Conservation (phyloP, 2,329 filamentous ascomycete genomes). For the Colletotrichum truncatum region DNA sequence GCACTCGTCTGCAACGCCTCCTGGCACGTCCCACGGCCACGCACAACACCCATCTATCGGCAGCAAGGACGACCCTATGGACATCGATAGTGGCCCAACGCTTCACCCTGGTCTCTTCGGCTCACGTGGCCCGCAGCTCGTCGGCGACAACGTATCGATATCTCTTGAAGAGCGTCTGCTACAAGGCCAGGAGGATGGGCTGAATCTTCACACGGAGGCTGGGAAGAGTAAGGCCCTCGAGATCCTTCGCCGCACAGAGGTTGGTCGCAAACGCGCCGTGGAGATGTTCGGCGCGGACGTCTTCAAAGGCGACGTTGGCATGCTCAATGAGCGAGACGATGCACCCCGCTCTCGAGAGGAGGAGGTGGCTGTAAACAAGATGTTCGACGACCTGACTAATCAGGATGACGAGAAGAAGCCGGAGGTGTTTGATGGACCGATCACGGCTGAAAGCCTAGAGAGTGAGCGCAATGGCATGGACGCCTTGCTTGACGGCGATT, state of each 20-base stretch:
- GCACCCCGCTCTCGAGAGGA: conserved; percentile 45
- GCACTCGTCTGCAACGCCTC: conserved; percentile 31
- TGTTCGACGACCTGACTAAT: conserved; percentile 66
- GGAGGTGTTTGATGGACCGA: conserved; percentile 40
- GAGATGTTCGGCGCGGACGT: conserved; percentile 60
- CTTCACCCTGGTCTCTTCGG: conserved; percentile 56
- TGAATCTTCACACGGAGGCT: conserved; percentile 54
- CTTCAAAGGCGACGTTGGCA: conserved; percentile 46
- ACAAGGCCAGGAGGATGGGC: conserved; percentile 53
- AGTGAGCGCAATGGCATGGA: conserved; percentile 57
- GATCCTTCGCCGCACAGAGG: conserved; percentile 59
- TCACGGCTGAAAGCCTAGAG: conserved; percentile 54
- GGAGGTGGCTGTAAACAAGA: conserved; percentile 59
- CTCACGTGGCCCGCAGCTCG: conserved; percentile 51
- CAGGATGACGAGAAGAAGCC: conserved; percentile 59
- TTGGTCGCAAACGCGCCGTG: conserved; percentile 59
- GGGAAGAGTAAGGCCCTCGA: conserved; percentile 62
- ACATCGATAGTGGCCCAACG: conserved; percentile 44
- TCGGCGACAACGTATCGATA: conserved; percentile 48
- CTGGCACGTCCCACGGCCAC: conserved; percentile 36
- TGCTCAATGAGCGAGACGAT: conserved; percentile 30
- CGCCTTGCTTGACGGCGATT: conserved; percentile 54
- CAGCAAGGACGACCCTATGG: conserved; percentile 48
- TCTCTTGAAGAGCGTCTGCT: conserved; percentile 62
- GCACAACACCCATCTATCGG: conserved; percentile 16